Evolutionary conservation across 2,329 filamentous ascomycete genomes (phyloP).

Genomic region (Talaromyces albobiverticillius): DNA sequence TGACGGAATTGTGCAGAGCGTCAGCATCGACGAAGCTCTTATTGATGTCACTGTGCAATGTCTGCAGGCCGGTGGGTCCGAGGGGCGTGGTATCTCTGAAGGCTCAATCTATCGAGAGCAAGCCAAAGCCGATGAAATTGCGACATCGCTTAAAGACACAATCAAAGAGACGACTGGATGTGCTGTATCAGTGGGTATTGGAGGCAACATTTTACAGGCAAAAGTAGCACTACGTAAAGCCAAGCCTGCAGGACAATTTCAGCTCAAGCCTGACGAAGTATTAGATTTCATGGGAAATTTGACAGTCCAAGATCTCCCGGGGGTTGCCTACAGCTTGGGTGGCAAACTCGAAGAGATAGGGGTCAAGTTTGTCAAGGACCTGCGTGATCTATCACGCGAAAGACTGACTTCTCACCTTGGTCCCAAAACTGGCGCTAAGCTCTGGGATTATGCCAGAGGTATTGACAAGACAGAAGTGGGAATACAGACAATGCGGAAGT

Average conservation of each 20-base stretch:
- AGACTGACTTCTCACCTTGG: conserved; percentile 70
- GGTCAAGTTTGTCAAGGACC: conserved; percentile 76
- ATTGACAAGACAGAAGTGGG: conserved; percentile 85
- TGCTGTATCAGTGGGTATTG: conserved; percentile 88
- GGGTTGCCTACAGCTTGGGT: conserved; percentile 86
- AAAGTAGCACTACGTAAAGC: conserved; percentile 88
- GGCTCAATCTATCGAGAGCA: conserved; percentile 75
- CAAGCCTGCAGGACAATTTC: conserved; percentile 90
- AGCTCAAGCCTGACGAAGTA: conserved; percentile 77
- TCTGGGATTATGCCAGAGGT: conserved; percentile 86
- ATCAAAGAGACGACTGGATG: conserved; percentile 77
- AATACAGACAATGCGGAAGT: conserved; percentile 81
- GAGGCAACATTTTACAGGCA: conserved; percentile 83
- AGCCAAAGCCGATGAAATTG: conserved; percentile 70
- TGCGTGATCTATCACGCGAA: conserved; percentile 74
- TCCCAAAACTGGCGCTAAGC: conserved; percentile 86
- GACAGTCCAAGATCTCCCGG: conserved; percentile 77
- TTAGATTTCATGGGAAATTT: conserved; percentile 74
- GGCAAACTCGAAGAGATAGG: conserved; percentile 85
- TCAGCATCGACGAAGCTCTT: conserved; percentile 93
- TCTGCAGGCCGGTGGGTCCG: conserved; percentile 61
- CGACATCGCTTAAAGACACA: conserved; percentile 61
- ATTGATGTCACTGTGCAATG: conserved; percentile 76
- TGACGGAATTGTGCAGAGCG: conserved; percentile 85
- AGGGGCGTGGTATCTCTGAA: conserved; percentile 64